Evolutionary conservation across 495 filamentous ascomycete species (phyloP).

Genomic region (Neurospora hispaniola): DNA sequence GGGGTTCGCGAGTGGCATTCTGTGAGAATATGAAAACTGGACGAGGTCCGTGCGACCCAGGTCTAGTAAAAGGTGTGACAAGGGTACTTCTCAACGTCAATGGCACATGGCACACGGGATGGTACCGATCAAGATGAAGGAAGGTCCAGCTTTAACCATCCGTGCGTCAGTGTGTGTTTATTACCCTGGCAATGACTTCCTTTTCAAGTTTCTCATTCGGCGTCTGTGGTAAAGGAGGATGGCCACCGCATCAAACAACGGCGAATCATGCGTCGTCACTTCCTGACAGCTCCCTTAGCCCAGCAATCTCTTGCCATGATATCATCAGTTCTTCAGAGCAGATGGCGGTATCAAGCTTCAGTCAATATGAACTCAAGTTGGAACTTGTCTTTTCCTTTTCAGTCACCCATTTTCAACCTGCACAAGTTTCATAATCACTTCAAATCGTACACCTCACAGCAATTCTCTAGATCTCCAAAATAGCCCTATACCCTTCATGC

Average conservation of each 20-base stretch:
- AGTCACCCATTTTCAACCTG: background rate
- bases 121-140: background rate
- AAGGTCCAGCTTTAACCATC: background rate
- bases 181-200: background rate
- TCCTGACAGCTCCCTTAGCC: background rate
- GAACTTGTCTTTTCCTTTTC: background rate
- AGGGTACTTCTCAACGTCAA: background rate
- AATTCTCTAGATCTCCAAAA: background rate
- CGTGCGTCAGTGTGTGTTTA: background rate
- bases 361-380: background rate
- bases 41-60: background rate
- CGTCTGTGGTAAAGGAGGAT: background rate
- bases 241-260: background rate
- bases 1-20: background rate
- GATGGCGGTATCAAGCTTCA: background rate
- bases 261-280: background rate
- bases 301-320: background rate
- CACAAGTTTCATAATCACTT: background rate
- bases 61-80: background rate
- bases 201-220: background rate
- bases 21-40: background rate
- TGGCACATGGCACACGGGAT: background rate
- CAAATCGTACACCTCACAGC: background rate
- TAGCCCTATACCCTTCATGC: background rate
- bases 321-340: background rate